Percentiles rank a stretch among this genome's conserved stretches.
Conservation (phyloP, 1,284 basidiomycete genomes). For the Leccinum olivaceoglutinosum region DNA sequence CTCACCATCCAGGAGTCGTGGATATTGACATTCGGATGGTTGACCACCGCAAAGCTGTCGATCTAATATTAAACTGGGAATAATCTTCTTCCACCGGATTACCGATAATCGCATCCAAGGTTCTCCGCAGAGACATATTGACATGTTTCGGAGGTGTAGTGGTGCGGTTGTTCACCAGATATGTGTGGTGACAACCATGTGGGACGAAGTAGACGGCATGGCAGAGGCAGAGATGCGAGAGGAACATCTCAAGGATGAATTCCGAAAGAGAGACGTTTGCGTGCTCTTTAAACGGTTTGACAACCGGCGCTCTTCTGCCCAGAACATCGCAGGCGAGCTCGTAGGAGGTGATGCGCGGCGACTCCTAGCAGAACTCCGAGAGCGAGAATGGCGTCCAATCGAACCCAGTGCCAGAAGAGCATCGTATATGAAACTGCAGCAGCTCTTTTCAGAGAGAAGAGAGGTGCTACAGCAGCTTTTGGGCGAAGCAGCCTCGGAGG, state of each 20-base stretch:
- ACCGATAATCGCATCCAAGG: conserved; percentile 7
- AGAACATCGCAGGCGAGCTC: neutral
- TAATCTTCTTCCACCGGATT: conserved; percentile 10
- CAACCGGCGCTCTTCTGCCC: conserved; percentile 3
- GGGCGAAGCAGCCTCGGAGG: neutral
- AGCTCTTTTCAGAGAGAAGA: neutral
- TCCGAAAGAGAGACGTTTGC: neutral
- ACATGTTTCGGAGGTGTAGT: conserved; percentile 3
- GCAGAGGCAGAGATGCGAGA: conserved; percentile 6
- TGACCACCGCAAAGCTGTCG: neutral
- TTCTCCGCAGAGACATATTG: neutral
- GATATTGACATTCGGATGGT: neutral
- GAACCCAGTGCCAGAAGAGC: neutral
- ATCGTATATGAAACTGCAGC: neutral
- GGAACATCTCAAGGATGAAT: neutral
- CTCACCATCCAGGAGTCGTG: neutral
- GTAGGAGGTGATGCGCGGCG: neutral
- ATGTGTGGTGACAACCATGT: conserved; percentile 13
- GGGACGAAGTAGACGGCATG: conserved; percentile 5
- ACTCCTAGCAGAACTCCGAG: neutral
- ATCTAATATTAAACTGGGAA: neutral
- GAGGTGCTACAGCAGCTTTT: neutral
- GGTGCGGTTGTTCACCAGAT: neutral
- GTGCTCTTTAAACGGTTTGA: conserved; percentile 7
- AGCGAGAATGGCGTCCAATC: neutral